Evolutionary conservation across 306 rosid species (phyloP).

Genomic region (Corylus heterophylla): DNA sequence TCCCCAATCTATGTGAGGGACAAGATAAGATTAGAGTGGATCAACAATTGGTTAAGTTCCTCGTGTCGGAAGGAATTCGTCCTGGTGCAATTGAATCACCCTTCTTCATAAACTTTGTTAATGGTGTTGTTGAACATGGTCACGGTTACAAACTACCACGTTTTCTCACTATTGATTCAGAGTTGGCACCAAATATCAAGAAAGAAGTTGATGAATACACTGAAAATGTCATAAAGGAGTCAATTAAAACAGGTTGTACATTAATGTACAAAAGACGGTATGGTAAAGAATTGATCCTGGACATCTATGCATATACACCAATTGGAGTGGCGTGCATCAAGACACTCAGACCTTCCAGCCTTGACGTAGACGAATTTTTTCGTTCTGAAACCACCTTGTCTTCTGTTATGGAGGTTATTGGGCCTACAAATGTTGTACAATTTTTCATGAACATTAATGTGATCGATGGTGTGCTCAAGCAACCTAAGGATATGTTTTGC

Average conservation of each 20-base stretch:
- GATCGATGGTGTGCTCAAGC: no score
- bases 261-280: neutral
- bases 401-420: neutral
- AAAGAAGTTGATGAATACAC: neutral
- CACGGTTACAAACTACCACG: neutral
- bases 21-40: neutral
- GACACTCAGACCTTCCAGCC: no score
- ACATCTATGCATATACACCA: neutral
- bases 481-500: neutral
- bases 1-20: neutral
- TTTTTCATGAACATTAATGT: neutral
- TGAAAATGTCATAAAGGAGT: neutral
- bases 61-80: neutral
- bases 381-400: neutral
- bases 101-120: neutral
- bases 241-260: neutral
- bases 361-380: rapidly evolving
- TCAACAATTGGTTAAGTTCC: neutral
- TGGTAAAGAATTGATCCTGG: rapidly evolving
- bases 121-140: neutral
- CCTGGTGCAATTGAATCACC: neutral
- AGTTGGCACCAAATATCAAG: neutral
- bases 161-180: neutral
- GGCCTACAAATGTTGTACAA: neutral
- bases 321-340: neutral